Conservation (phyloP, 768 basidiomycete species). For the Pleurotus ostreatus region DNA sequence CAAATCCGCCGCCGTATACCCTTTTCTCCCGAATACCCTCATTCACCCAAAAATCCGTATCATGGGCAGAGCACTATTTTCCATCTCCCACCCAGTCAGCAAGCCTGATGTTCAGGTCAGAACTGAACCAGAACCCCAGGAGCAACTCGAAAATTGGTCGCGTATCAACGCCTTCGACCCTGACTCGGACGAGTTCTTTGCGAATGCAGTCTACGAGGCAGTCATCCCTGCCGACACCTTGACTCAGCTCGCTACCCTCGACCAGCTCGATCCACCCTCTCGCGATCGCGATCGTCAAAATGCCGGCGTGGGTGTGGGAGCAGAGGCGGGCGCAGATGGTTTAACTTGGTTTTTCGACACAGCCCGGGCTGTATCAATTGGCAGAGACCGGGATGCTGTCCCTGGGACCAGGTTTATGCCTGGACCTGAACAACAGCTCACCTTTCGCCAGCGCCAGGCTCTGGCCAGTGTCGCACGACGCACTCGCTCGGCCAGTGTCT, state of each 20-base stretch:
- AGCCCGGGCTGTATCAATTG: background rate
- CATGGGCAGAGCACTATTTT: conserved; percentile 64
- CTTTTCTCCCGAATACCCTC: conserved; percentile 9
- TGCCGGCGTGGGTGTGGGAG: conserved; percentile 1
- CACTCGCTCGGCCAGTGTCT: conserved; percentile 5
- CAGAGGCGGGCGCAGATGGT: background rate
- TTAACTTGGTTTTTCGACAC: background rate
- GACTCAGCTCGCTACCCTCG: background rate
- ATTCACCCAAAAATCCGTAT: conserved; percentile 23
- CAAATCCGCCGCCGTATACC: conserved; percentile 4
- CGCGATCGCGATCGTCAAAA: conserved; percentile 7
- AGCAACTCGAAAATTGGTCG: conserved; percentile 56
- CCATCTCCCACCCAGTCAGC: conserved; percentile 32
- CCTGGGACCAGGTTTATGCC: conserved; percentile 1
- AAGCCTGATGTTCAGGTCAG: conserved; percentile 31
- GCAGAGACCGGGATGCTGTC: background rate
- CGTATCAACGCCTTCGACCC: conserved; percentile 69
- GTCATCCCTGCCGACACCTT: conserved; percentile 42
- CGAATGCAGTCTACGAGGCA: conserved; percentile 60
- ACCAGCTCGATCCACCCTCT: background rate
- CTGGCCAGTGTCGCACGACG: conserved; percentile 4
- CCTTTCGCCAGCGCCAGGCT: conserved; percentile 18
- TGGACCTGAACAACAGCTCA: conserved; percentile 10
- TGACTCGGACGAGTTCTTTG: conserved; percentile 76
- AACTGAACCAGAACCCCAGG: conserved; percentile 36